These are phyloP conservation scores for Paramecium caudatum DNA, from an alignment of 73 alveolate species.

Conservation along the genomic window DNA sequence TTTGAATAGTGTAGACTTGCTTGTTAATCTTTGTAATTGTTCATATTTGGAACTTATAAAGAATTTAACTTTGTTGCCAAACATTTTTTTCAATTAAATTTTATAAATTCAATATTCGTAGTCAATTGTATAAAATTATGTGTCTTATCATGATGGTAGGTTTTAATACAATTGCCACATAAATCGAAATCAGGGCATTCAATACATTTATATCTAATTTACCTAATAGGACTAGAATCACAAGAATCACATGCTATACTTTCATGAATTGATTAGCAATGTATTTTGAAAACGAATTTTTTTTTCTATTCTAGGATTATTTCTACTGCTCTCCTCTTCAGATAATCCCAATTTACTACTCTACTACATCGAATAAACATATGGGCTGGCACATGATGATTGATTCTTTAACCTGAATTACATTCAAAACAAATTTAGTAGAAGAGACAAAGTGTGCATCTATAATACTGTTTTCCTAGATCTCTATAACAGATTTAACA, in stretches of 20 bases:
- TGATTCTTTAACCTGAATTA: background rate
- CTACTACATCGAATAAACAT: background rate
- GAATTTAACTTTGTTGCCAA: background rate
- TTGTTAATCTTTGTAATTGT: background rate
- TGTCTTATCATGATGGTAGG: background rate
- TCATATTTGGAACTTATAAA: constrained; percentile 22
- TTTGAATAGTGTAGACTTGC: background rate
- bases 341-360: background rate
- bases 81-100: background rate
- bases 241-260: background rate
- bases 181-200: constrained; percentile 34
- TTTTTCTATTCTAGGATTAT: background rate
- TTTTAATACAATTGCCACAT: background rate
- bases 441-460: background rate
- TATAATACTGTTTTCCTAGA: background rate
- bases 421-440: background rate
- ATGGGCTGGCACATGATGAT: background rate
- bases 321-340: background rate
- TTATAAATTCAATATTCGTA: background rate
- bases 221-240: background rate
- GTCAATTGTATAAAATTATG: background rate
- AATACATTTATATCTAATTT: background rate
- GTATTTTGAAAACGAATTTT: background rate
- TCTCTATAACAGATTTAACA: background rate
- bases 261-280: background rate